Conservation (phyloP, 2,329 filamentous ascomycete species). For the Fusarium concolor region DNA sequence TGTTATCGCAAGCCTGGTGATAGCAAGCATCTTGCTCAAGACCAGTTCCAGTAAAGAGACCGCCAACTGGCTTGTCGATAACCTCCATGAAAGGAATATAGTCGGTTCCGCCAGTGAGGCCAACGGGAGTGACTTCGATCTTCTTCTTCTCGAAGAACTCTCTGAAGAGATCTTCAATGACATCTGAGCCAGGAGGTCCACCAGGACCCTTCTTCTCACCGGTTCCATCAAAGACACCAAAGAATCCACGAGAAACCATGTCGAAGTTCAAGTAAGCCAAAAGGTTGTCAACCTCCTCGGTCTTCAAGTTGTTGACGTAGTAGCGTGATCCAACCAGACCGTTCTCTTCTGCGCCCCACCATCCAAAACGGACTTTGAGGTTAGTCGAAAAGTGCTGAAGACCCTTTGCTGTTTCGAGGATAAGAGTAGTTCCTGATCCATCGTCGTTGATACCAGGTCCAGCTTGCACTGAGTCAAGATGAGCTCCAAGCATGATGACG, state of each 20-base stretch:
- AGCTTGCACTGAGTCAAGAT: conserved; percentile 58
- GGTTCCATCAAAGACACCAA: conserved; percentile 52
- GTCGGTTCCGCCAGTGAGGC: conserved; percentile 63
- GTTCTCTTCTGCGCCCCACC: conserved; percentile 60
- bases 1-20: conserved; percentile 54
- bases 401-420: conserved; percentile 56
- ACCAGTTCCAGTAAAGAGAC: conserved; percentile 66
- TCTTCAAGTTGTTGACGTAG: conserved; percentile 53
- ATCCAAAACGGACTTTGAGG: conserved; percentile 56
- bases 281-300: conserved; percentile 50
- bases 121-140: conserved; percentile 45
- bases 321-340: conserved; percentile 52
- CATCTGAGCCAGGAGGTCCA: conserved; percentile 50
- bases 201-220: conserved; percentile 53
- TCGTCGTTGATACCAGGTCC: conserved; percentile 62
- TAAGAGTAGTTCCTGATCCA: conserved; percentile 55
- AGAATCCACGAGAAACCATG: conserved; percentile 54
- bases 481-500: conserved; percentile 57
- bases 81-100: conserved; percentile 70
- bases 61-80: conserved; percentile 64
- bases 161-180: conserved; percentile 50
- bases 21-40: conserved; percentile 46
- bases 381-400: conserved; percentile 52
- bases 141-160: conserved; percentile 50
- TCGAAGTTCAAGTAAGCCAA: conserved; percentile 57